Evolutionary conservation across 1,284 basidiomycete species (phyloP).

Genomic region (Trichosporon inkin): DNA sequence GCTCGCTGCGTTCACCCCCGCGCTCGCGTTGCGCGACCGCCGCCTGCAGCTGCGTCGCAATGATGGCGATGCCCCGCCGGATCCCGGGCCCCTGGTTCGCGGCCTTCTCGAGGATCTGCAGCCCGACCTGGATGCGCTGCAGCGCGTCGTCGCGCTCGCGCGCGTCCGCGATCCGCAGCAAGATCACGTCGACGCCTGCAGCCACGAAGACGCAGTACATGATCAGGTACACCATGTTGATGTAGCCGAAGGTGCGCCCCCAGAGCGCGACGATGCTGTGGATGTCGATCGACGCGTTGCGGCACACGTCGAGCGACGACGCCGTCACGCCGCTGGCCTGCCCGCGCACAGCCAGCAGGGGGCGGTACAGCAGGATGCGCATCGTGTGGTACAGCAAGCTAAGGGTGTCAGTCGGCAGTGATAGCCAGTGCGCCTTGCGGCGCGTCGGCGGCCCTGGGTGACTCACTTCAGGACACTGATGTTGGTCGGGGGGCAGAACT

Average conservation of each 20-base stretch:
- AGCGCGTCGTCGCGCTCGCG: constrained; percentile 25
- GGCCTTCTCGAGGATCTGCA: constrained; percentile 26
- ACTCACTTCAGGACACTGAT: constrained; percentile 23
- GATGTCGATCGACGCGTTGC: constrained; percentile 24
- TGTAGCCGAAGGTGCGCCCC: constrained; percentile 26
- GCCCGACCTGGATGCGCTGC: constrained; percentile 22
- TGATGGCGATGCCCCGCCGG: constrained; percentile 23
- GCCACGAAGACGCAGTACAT: constrained; percentile 29
- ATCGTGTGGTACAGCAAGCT: constrained; percentile 24
- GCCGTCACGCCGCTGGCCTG: constrained; percentile 21
- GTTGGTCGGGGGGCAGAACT: constrained; percentile 25
- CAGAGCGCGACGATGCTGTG: constrained; percentile 26
- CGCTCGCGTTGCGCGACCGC: constrained; percentile 18
- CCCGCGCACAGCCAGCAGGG: constrained; percentile 22
- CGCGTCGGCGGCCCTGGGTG: too few relatives aligned
- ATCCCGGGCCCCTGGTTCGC: constrained; percentile 25
- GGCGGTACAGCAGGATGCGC: constrained; percentile 28
- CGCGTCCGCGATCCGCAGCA: constrained; percentile 26
- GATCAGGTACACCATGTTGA: constrained; percentile 30
- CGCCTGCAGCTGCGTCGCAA: constrained; percentile 23
- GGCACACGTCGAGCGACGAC: constrained; percentile 25
- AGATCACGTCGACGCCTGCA: constrained; percentile 26
- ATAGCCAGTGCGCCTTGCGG: too few relatives aligned
- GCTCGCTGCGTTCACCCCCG: too few relatives aligned
- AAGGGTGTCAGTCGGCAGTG: neutral